Conservation (phyloP, 139 green algal species). For the Chlamydomonas eustigma region DNA sequence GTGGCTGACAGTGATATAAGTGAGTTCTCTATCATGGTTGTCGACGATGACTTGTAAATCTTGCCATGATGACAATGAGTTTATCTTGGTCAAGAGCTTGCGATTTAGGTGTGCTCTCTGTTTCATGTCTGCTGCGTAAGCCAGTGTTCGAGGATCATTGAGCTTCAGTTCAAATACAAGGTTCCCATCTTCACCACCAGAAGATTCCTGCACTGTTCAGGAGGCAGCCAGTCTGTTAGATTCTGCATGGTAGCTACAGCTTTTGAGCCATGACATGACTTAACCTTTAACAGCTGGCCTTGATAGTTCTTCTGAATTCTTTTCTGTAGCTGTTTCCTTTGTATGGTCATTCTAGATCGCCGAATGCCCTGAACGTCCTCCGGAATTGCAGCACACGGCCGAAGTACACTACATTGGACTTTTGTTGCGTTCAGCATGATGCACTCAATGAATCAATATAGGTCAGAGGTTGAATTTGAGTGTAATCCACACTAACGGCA, state of each 20-base stretch:
- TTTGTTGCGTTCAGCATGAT: too few species aligned
- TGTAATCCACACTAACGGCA: too few species aligned
- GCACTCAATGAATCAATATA: too few species aligned
- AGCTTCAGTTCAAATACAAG: constrained; percentile 4
- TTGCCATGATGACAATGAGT: neutral
- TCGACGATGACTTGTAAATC: neutral
- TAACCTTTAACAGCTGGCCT: constrained; percentile 10
- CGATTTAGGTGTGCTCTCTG: neutral
- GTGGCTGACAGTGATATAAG: neutral
- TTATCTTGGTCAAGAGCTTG: neutral
- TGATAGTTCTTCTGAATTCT: constrained; percentile 7
- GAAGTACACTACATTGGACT: too few species aligned
- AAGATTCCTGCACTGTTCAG: neutral
- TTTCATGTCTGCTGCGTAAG: neutral
- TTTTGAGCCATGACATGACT: too few species aligned
- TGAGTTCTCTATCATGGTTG: neutral
- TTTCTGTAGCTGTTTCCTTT: constrained; percentile 16
- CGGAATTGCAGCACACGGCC: too few species aligned
- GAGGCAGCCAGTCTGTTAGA: too few species aligned
- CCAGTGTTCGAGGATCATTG: neutral
- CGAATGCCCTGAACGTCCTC: too few species aligned
- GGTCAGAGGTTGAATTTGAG: too few species aligned
- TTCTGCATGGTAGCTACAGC: too few species aligned
- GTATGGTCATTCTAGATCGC: neutral
- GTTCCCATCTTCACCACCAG: neutral